These are phyloP conservation scores for Eimeria maxima DNA, from an alignment of 169 alveolate genomes.

Conservation along the genomic window DNA sequence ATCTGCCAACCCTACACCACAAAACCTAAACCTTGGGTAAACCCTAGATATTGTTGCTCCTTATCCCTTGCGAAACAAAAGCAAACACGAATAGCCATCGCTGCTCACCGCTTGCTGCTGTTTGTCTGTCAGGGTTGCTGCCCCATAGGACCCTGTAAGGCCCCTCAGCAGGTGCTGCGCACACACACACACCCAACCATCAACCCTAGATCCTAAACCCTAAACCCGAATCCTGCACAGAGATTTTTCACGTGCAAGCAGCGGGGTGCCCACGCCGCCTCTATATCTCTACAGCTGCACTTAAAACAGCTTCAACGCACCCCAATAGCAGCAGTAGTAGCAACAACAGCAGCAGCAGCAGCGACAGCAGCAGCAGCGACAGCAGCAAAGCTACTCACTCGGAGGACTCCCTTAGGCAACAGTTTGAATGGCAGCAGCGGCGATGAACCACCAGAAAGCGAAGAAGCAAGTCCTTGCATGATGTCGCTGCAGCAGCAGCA, in stretches of 20 bases:
- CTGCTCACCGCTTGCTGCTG: slow-evolving; percentile 7
- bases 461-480: background rate
- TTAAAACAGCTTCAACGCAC: background rate
- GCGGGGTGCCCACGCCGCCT: background rate
- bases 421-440: background rate
- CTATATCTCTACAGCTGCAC: background rate
- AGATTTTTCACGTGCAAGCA: background rate
- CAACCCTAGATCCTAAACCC: background rate
- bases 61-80: no score
- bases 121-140: background rate
- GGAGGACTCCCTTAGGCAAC: background rate
- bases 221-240: slow-evolving; percentile 4
- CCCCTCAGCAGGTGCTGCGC: slow-evolving; percentile 7
- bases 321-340: background rate
- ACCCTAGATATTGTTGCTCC: no score
- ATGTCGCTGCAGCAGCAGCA: slow-evolving; percentile 36
- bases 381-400: background rate
- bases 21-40: background rate
- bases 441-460: background rate
- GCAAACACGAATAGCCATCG: background rate
- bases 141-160: background rate
- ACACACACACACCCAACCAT: no score
- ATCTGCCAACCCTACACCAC: background rate
- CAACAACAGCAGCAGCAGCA: slow-evolving; percentile 30
- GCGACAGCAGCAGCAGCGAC: slow-evolving; percentile 28